These are phyloP conservation scores for Cladorrhinum sp. DNA, from an alignment of 2,329 filamentous ascomycete genomes.

Conservation along the genomic window DNA sequence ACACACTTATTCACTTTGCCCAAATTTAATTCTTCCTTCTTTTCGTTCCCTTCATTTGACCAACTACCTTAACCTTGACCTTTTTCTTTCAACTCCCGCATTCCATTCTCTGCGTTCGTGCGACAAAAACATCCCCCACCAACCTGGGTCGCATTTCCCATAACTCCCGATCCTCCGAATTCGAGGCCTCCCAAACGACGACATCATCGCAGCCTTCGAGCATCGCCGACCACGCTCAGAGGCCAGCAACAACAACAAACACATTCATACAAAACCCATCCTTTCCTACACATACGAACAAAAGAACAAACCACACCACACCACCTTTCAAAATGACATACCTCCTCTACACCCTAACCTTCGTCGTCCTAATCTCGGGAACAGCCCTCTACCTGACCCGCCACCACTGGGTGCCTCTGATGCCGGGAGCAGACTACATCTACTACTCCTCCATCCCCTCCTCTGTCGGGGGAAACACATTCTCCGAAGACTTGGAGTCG, in stretches of 20 bases:
- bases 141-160: not conserved
- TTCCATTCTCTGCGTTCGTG: not conserved
- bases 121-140: not conserved
- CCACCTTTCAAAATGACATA: conserved; percentile 61
- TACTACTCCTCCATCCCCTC: conserved; percentile 71
- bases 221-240: not conserved
- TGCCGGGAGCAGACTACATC: conserved; percentile 60
- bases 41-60: not conserved
- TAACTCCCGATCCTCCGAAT: not conserved
- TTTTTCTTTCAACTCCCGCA: not conserved
- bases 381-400: conserved; percentile 82
- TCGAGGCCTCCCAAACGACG: not conserved
- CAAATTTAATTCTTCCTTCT: not conserved
- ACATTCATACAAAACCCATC: not conserved
- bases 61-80: not conserved
- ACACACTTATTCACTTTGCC: not conserved
- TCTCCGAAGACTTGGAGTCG: conserved; percentile 81
- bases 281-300: not conserved
- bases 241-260: not conserved
- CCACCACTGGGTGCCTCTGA: conserved; percentile 66
- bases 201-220: not conserved
- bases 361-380: conserved; percentile 67
- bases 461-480: conserved; percentile 50
- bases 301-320: conserved; percentile 1
- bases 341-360: conserved; percentile 72